Evolutionary conservation across 1,139 yeast genomes (phyloP), one percentile per base, ranked within the genome.

Genomic region (Debaryomyces singareniensis): DNA sequence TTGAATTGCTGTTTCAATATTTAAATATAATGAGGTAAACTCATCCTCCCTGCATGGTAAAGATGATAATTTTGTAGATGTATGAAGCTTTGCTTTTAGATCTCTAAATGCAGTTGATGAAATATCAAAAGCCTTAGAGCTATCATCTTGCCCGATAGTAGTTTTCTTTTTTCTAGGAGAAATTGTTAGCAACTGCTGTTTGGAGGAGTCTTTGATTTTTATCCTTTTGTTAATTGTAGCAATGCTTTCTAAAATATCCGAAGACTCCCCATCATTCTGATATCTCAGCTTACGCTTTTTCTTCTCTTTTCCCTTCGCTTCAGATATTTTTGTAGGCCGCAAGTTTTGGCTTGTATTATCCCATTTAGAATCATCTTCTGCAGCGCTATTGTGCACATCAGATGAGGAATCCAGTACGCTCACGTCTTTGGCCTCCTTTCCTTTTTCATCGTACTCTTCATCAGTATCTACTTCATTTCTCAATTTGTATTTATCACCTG

Each of bases 11-110:
- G 77, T 68, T 44, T 86, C 91, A n/a, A 91, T 53, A 29, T 78
- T 76, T 31, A 75, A 54, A 49, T 78, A 83, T 5, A 91, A 61
- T 34, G 79, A 71, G n/a, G 79, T 72, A 50, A 82, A 87, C 50
- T 91, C 96, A 21, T 74, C 73, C 40, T 87, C 97, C 38, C 99
- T 71, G 37, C 97, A 89, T 0, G 96, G 97, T 29, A 91, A 61
- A 0, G 78, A 61, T 10, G 71, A 68, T 2, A 85, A 62, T 25
- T 75, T 71, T 2, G 81, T 66, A 1, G 86, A 72, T 0, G 85
- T 74, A 39, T 83, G 91, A 11, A 83, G 55, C 34, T 65, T 66
- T 6, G 71, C 71, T 40, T 77, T 71, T 5, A 83, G 74, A 27
- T 68, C 68, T 32, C 67, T 66, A 43, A 80, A 71, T 3, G 72